phyloP scores from a whole-genome alignment of 768 basidiomycete genomes.

The Tremella mesenterica region DNA sequence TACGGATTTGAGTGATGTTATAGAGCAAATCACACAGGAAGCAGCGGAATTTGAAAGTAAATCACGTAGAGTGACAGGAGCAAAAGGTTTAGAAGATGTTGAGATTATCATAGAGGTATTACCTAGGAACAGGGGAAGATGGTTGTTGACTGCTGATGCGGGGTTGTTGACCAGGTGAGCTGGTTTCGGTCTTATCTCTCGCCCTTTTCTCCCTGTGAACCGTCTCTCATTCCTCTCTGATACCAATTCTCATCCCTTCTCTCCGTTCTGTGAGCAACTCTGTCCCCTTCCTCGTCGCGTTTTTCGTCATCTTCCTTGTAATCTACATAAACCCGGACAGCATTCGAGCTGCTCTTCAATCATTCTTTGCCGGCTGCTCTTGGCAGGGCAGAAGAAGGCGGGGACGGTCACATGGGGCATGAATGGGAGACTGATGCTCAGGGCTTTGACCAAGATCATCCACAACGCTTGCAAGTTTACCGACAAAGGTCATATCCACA shows the following conservation, averaged over 20 bases:
- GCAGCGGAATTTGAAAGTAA: slow-evolving; percentile 26
- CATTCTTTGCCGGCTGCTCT: too few species aligned
- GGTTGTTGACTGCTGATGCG: slow-evolving; percentile 27
- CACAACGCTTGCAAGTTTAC: slow-evolving; percentile 40
- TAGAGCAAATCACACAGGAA: slow-evolving; percentile 28
- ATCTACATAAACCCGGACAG: too few species aligned
- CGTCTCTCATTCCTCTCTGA: too few species aligned
- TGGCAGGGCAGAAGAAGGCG: too few species aligned
- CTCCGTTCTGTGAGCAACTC: too few species aligned
- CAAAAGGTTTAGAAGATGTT: slow-evolving; percentile 25
- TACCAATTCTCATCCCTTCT: too few species aligned
- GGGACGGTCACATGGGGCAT: neutral
- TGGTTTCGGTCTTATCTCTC: neutral
- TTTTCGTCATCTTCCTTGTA: too few species aligned
- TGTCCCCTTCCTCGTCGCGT: too few species aligned
- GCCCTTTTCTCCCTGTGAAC: neutral
- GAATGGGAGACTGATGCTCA: neutral
- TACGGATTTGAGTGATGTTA: slow-evolving; percentile 11
- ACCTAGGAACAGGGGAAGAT: slow-evolving; percentile 33
- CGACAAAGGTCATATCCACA: slow-evolving; percentile 31
- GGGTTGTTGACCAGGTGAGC: slow-evolving; percentile 28
- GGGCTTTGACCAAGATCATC: slow-evolving; percentile 35
- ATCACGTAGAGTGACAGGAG: slow-evolving; percentile 20
- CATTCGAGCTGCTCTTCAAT: too few species aligned
- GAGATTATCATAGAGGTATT: slow-evolving; percentile 39